A percentile compares a stretch with the other conserved stretches of the same genome.
phyloP scores from a whole-genome alignment of 805 yeast species.

The Metschnikowia drakensbergensis region DNA sequence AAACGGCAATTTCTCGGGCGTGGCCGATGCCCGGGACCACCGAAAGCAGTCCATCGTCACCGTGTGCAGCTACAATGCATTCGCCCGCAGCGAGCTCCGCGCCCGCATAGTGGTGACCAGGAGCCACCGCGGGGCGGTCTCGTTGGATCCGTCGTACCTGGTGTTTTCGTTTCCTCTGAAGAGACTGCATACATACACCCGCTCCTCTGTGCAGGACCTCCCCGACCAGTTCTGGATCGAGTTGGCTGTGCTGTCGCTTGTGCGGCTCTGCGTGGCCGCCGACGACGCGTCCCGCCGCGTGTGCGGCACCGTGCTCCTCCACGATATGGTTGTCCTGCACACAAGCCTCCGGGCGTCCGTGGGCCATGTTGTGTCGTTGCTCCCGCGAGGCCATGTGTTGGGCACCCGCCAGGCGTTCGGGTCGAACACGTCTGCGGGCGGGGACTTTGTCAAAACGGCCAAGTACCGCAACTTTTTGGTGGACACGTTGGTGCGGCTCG shows the following conservation, averaged over 20 bases:
- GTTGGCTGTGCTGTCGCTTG: slow-evolving; percentile 52
- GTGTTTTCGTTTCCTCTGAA: slow-evolving; percentile 9
- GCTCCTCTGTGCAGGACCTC: slow-evolving; percentile 17
- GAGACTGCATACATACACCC: slow-evolving; percentile 10
- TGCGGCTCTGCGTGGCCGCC: slow-evolving; percentile 51
- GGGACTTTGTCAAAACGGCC: slow-evolving; percentile 25
- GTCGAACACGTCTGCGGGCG: slow-evolving; percentile 28
- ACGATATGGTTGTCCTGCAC: slow-evolving; percentile 34
- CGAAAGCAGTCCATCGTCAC: slow-evolving; percentile 42
- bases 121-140: slow-evolving; percentile 6
- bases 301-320: slow-evolving; percentile 51
- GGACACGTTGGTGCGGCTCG: slow-evolving; percentile 47
- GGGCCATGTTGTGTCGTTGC: slow-evolving; percentile 37
- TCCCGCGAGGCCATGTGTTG: slow-evolving; percentile 45
- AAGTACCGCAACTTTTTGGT: slow-evolving; percentile 49
- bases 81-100: slow-evolving; percentile 72
- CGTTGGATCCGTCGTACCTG: slow-evolving; percentile 11
- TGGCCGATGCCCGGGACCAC: slow-evolving; percentile 11
- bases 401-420: slow-evolving; percentile 43
- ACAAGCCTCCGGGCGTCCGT: slow-evolving; percentile 24
- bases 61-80: slow-evolving; percentile 69
- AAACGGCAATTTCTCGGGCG: background rate
- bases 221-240: slow-evolving; percentile 51
- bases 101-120: slow-evolving; percentile 44
- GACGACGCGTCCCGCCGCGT: slow-evolving; percentile 53